A percentile compares a stretch with the other conserved stretches of the same genome.
These are phyloP conservation scores for Rhododendron ovatum DNA, from an alignment of 148 eudicot genomes.

Conservation along the genomic window DNA sequence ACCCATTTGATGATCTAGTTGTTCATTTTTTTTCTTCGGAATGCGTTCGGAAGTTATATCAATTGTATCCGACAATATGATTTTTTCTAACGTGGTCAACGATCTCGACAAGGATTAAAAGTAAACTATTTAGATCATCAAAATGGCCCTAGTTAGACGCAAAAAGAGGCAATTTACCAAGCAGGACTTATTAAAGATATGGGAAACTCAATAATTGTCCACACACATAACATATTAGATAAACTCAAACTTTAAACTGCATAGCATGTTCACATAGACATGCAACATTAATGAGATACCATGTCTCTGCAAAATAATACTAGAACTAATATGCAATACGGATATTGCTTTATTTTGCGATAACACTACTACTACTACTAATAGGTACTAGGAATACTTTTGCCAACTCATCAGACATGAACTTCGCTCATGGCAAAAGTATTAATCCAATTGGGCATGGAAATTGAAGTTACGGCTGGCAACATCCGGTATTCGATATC, in stretches of 20 bases:
- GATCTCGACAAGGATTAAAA: not conserved
- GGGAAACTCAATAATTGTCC: not conserved
- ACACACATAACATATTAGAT: no score
- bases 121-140: no score
- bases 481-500: conserved; percentile 72
- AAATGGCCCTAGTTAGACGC: not conserved
- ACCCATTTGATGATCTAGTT: conserved; percentile 8
- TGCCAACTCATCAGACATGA: not conserved
- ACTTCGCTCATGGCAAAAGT: not conserved
- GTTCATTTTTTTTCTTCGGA: not conserved
- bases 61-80: no score
- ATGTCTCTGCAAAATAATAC: not conserved
- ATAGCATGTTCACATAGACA: not conserved
- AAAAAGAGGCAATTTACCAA: no score
- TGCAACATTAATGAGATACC: not conserved
- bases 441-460: no score
- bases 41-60: not conserved
- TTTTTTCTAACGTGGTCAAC: not conserved
- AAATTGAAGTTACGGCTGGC: conserved; percentile 28
- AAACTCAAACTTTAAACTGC: no score
- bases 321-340: no score
- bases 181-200: no score
- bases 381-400: not conserved
- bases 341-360: not conserved
- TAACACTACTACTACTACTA: not conserved